These are phyloP conservation scores for Mucor circinelloides DNA, from an alignment of 371 early-diverging fungal species.

Conservation along the genomic window DNA sequence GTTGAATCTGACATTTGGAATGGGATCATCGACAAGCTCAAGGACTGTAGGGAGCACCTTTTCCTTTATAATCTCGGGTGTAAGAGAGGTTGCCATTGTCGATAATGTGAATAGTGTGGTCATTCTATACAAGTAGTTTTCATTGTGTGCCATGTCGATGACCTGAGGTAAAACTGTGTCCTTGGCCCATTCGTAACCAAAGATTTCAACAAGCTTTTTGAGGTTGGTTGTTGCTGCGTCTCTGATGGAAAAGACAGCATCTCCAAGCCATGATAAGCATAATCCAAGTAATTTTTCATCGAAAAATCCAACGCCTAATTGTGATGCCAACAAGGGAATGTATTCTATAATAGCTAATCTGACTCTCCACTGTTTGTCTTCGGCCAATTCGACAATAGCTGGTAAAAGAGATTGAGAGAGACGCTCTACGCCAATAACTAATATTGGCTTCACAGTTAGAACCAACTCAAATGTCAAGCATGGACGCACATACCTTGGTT, in stretches of 20 bases:
- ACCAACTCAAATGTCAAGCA: not conserved
- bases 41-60: constrained; percentile 86
- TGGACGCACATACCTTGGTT: constrained; percentile 65
- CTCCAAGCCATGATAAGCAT: constrained; percentile 98
- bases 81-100: constrained; percentile 86
- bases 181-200: constrained; percentile 97
- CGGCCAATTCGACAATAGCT: constrained; percentile 97
- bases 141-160: constrained; percentile 81
- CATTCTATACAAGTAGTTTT: constrained; percentile 95
- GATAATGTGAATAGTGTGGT: constrained; percentile 95
- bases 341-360: constrained; percentile 98
- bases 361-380: constrained; percentile 99
- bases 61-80: constrained; percentile 88
- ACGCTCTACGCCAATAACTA: constrained; percentile 95
- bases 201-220: constrained; percentile 90
- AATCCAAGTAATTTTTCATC: constrained; percentile 92
- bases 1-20: constrained; percentile 99
- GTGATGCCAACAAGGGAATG: constrained; percentile 94
- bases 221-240: constrained; percentile 96
- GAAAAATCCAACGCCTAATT: constrained; percentile 95
- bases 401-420: constrained; percentile 96
- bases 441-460: not conserved
- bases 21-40: constrained; percentile 85
- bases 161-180: constrained; percentile 91
- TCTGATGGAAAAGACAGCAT: constrained; percentile 95